Percentiles rank a stretch among this genome's conserved stretches.
These are phyloP conservation scores for Talaromyces amestolkiae DNA, from an alignment of 2,329 filamentous ascomycete species.

Conservation along the genomic window DNA sequence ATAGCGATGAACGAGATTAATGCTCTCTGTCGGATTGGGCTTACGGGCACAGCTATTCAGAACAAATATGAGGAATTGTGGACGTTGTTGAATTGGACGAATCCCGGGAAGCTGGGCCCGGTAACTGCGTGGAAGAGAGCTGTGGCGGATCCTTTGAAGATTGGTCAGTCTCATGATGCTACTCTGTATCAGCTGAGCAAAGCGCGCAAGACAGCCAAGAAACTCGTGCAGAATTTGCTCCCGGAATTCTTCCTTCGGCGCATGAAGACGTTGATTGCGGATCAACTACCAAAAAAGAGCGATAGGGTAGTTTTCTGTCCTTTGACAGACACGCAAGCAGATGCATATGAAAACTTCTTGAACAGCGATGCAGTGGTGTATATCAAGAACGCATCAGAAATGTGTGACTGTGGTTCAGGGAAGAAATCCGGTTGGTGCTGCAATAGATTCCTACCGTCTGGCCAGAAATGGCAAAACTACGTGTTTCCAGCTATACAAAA, in stretches of 20 bases:
- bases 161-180: constrained; percentile 91
- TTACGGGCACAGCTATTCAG: constrained; percentile 95
- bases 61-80: constrained; percentile 98
- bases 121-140: constrained; percentile 72
- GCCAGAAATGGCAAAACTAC: constrained; percentile 67
- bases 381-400: constrained; percentile 65
- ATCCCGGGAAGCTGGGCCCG: constrained; percentile 70
- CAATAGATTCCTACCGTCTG: constrained; percentile 57
- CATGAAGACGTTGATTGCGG: constrained; percentile 87
- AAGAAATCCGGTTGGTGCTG: constrained; percentile 83
- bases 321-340: constrained; percentile 73
- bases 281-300: constrained; percentile 91
- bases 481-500: constrained; percentile 83
- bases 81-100: constrained; percentile 95
- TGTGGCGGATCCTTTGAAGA: constrained; percentile 74
- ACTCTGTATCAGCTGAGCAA: constrained; percentile 77
- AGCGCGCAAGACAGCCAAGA: constrained; percentile 76
- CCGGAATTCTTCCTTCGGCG: constrained; percentile 87
- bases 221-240: constrained; percentile 81
- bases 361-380: constrained; percentile 66
- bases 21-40: constrained; percentile 82
- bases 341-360: constrained; percentile 82
- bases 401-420: constrained; percentile 67
- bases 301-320: constrained; percentile 95
- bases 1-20: constrained; percentile 88